Evolutionary conservation across 73 alveolate species (phyloP), one percentile per base, ranked within the genome.

Genomic region (Blepharisma japonicum): DNA sequence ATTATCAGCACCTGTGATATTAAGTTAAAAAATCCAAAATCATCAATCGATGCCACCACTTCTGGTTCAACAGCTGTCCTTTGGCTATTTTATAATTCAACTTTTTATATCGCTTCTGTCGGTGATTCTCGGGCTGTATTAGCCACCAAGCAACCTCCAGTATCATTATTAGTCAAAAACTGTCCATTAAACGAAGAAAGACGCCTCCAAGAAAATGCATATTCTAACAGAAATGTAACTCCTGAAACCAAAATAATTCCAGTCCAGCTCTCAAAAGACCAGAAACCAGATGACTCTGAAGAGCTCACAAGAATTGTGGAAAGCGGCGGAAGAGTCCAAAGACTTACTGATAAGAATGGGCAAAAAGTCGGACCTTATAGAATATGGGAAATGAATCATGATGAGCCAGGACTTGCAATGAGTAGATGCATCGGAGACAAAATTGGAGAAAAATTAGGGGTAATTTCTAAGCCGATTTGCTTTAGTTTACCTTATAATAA

Each of bases 381-480:
- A 71, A 95, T 91, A 38, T 91, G 95, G 93, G 77, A 83, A 53
- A 87, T 61, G 61, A 56, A 82, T 51, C 88, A 77, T 54, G 87
- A 91, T 61, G 71, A 72, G 56, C 97, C 98, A 11, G 99, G 99
- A 42, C 81, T 96, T 7, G 98, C 98, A 3, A 94, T 94, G 98
- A 88, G 97, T 55, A 86, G 99, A 70, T 88, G 97, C 45, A 87
- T 96, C 56, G 99, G 99, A 46, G 99, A 96, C 80, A 56, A 78
- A 71, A 79, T 91, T 50, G 98, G 97, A 11, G 95, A 90, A 51
- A 55, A 76, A 71, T 92, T 87, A 9, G 99, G 99, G 11, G 98
- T 94, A 5, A 91, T 90, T 51, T 81, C 87, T 78, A 89, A 81
- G 54, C 97, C 97, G 2, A 61, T 61, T 23, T n/a, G 27, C 7